Conservation (phyloP, 1,284 basidiomycete genomes). For the Apiotrichum sp. region DNA sequence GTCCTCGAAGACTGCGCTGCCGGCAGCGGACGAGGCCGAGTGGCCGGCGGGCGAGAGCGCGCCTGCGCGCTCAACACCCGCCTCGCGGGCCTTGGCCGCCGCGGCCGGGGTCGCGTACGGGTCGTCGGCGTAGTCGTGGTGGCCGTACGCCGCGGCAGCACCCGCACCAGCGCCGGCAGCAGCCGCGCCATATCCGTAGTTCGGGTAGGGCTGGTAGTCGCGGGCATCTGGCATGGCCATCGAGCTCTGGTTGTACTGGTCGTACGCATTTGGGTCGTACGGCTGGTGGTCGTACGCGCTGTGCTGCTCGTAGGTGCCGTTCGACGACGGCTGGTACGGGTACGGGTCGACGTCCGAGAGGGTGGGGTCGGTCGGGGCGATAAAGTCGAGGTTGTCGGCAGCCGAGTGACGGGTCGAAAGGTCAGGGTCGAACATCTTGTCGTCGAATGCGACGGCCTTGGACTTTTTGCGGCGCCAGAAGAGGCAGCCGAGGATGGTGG, state of each 20-base stretch:
- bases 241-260: constrained; percentile 10
- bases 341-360: constrained; percentile 22
- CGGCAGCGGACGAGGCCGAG: background rate
- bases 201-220: constrained; percentile 23
- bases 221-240: constrained; percentile 42
- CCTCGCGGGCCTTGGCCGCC: constrained; percentile 36
- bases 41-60: constrained; percentile 1
- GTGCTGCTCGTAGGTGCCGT: background rate
- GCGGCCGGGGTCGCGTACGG: constrained; percentile 24
- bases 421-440: constrained; percentile 45
- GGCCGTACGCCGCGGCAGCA: constrained; percentile 1
- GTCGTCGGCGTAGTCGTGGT: constrained; percentile 14
- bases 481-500: constrained; percentile 37
- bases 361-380: constrained; percentile 20
- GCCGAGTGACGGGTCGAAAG: constrained; percentile 35
- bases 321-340: background rate
- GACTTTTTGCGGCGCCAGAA: constrained; percentile 27
- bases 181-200: constrained; percentile 23
- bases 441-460: constrained; percentile 41
- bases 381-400: constrained; percentile 38
- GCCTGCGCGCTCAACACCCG: constrained; percentile 22
- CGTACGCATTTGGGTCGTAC: background rate
- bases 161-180: constrained; percentile 21
- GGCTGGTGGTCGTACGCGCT: constrained; percentile 1
- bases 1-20: background rate